A percentile compares a stretch with the other conserved stretches of the same genome.
Evolutionary conservation across 768 basidiomycete species (phyloP).

Genomic region (Tylopilus plumbeoviolaceoides): DNA sequence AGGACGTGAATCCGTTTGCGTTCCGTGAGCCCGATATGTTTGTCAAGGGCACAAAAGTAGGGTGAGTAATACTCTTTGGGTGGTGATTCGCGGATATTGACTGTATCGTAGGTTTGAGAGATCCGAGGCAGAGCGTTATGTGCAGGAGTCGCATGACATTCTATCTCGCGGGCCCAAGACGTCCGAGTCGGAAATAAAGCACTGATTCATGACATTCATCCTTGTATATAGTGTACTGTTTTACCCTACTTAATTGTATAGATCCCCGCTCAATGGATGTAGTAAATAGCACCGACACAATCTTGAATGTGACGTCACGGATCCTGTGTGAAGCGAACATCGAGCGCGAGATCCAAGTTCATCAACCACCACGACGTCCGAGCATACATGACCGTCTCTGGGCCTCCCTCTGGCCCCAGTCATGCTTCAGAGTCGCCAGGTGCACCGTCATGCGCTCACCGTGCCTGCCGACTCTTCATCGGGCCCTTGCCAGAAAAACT

Average conservation of each 20-base stretch:
- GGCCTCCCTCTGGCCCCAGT: neutral
- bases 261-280: conserved; percentile 21
- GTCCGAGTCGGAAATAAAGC: conserved; percentile 29
- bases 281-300: neutral
- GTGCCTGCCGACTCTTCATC: conserved; percentile 59
- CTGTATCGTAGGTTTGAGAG: conserved; percentile 54
- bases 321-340: neutral
- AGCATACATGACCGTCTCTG: conserved; percentile 11
- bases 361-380: neutral
- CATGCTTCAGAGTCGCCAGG: neutral
- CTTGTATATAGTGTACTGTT: neutral
- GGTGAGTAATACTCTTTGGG: conserved; percentile 42
- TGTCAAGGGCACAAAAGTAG: conserved; percentile 70
- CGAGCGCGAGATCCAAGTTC: neutral
- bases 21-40: conserved; percentile 85
- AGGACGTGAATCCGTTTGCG: conserved; percentile 89
- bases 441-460: conserved; percentile 7
- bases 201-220: conserved; percentile 12
- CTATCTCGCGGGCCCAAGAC: conserved; percentile 32
- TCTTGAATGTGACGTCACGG: conserved; percentile 23
- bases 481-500: conserved; percentile 73
- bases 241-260: conserved; percentile 10
- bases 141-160: conserved; percentile 56
- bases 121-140: conserved; percentile 60
- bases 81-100: conserved; percentile 17